Evolutionary conservation across 139 green algal species (phyloP).

Genomic region (Haematococcus sp.): DNA sequence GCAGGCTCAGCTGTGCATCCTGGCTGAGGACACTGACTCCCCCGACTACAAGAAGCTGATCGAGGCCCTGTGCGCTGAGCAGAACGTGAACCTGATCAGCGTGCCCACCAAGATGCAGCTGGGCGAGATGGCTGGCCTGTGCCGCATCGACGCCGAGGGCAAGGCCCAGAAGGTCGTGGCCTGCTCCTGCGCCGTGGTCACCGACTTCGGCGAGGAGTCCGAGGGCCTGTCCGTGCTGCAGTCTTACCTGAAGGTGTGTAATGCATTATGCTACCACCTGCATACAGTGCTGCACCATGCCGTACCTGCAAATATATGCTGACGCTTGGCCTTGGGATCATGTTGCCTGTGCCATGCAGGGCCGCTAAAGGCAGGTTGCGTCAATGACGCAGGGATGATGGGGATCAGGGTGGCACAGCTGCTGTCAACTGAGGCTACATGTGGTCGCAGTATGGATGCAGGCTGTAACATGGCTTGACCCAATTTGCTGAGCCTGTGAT

Average conservation of each 20-base stretch:
- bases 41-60: constrained; percentile 99
- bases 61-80: constrained; percentile 96
- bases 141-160: constrained; percentile 98
- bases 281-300: no score
- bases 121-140: constrained; percentile 70
- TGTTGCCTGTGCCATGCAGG: no score
- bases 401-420: no score
- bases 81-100: constrained; percentile 93
- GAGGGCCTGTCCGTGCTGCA: constrained; percentile 89
- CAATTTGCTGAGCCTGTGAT: no score
- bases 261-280: no score
- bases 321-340: no score
- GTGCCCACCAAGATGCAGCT: constrained; percentile 91
- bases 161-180: constrained; percentile 95
- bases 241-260: constrained; percentile 88
- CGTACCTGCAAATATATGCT: no score
- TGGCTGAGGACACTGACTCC: constrained; percentile 99
- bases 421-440: no score
- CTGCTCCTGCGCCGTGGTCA: constrained; percentile 93
- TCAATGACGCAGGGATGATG: no score
- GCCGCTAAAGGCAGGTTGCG: no score
- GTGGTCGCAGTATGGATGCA: no score
- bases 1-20: constrained; percentile 77
- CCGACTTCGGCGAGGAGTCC: constrained; percentile 98
- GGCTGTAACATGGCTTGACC: no score